Evolutionary conservation across 164 flowering plant genomes (phyloP).

Genomic region (Aristolochia californica): DNA sequence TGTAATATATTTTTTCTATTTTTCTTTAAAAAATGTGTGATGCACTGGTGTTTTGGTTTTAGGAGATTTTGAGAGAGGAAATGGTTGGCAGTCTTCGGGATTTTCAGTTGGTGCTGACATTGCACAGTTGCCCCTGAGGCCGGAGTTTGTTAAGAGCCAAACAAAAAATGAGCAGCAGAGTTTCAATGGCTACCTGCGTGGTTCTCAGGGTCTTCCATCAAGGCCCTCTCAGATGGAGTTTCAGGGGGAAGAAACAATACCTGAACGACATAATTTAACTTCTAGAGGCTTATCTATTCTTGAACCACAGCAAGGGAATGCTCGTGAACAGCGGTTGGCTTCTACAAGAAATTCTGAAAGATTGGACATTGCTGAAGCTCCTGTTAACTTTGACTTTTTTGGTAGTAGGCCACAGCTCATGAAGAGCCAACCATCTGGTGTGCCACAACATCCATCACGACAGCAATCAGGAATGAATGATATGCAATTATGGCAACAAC

Average conservation of each 20-base stretch:
- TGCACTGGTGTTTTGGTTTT: neutral
- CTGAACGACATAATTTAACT: slow-evolving; percentile 26
- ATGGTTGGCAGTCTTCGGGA: slow-evolving; percentile 20
- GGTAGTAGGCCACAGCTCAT: slow-evolving; percentile 21
- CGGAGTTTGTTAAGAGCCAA: slow-evolving; percentile 27
- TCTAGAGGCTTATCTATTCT: slow-evolving; percentile 26
- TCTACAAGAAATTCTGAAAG: slow-evolving; percentile 7
- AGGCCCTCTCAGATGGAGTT: slow-evolving; percentile 33
- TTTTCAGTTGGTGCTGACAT: slow-evolving; percentile 24
- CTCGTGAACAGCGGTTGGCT: slow-evolving; percentile 5
- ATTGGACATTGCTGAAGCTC: slow-evolving; percentile 21
- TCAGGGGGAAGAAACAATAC: slow-evolving; percentile 27
- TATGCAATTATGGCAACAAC: slow-evolving; percentile 51
- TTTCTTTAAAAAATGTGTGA: neutral
- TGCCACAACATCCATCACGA: slow-evolving; percentile 30
- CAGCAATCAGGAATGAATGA: slow-evolving; percentile 43
- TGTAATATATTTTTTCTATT: neutral
- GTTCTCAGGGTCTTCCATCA: slow-evolving; percentile 24
- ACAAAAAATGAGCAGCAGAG: slow-evolving; percentile 22
- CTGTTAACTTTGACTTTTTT: slow-evolving; percentile 21
- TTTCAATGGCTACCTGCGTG: slow-evolving; percentile 38
- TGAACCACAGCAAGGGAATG: slow-evolving; percentile 36
- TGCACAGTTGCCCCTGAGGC: slow-evolving; percentile 24
- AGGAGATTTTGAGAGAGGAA: slow-evolving; percentile 35
- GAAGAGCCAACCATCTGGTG: slow-evolving; percentile 26